A percentile compares a stretch with the other conserved stretches of the same genome.
Conservation (phyloP, 805 yeast species). For the Candida tallmaniae region DNA sequence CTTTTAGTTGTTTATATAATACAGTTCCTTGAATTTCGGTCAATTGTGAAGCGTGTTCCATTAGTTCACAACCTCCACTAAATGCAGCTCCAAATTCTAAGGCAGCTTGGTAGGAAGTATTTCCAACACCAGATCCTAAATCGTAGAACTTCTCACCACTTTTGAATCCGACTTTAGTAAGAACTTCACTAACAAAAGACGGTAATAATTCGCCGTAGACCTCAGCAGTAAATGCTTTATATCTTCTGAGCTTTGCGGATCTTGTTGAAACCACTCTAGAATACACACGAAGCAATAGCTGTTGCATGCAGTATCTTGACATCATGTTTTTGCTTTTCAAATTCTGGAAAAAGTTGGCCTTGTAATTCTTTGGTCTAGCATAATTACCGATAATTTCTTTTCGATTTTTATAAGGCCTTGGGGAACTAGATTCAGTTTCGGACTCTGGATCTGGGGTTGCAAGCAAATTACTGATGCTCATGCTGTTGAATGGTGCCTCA, state of each 20-base stretch:
- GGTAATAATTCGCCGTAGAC: constrained; percentile 93
- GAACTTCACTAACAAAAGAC: constrained; percentile 59
- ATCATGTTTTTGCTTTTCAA: constrained; percentile 17
- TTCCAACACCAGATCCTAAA: constrained; percentile 93
- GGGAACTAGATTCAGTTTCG: background rate
- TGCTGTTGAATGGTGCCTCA: background rate
- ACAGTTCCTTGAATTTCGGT: constrained; percentile 59
- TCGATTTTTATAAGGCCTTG: background rate
- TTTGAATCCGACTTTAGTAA: constrained; percentile 52
- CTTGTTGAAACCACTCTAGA: constrained; percentile 76
- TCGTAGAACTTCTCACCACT: constrained; percentile 67
- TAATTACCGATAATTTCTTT: background rate
- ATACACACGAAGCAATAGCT: constrained; percentile 67
- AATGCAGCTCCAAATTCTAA: constrained; percentile 70
- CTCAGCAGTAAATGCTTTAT: constrained; percentile 83
- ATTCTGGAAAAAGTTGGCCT: constrained; percentile 16
- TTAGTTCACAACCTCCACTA: constrained; percentile 87
- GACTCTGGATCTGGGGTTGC: background rate
- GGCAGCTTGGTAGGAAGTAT: constrained; percentile 85
- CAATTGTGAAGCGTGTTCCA: constrained; percentile 73
- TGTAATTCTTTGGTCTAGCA: constrained; percentile 17
- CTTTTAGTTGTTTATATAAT: constrained; percentile 50
- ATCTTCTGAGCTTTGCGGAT: constrained; percentile 56
- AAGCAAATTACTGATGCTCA: background rate
- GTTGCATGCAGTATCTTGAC: constrained; percentile 51